Evolutionary conservation across 345 rosid genomes (phyloP), one percentile per base, ranked within the genome.

Genomic region (Moricandia arvensis): DNA sequence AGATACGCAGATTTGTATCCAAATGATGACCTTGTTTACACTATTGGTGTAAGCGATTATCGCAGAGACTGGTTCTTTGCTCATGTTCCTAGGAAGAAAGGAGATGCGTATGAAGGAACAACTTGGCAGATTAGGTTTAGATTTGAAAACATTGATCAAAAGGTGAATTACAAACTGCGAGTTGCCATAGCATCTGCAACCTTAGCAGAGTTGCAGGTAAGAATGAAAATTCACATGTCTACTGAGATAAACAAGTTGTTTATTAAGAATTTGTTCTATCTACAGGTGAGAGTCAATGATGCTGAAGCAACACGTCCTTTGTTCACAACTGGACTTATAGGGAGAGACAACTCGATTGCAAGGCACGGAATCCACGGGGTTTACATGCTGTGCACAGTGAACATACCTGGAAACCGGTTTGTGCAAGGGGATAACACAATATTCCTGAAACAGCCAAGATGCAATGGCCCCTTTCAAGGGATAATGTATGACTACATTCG

Each of bases 281-380:
- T 63, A 69, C 74, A 94, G 98, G 86, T 94, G 66, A 84, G 96
- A 21, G 82, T 89, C 13, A 91, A 91, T 49, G 89, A 91, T 69
- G 85, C 87, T 0, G 83, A 77, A 49, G 65, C 86, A 68, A 69
- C 49, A 37, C 89, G 86, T 9, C 93, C 98, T 21, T 63, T 88
- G 5, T 93, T 93, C 78, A 80, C 98, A 0, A 94, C 89, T 0
- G 96, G 97, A 41, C 84, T 87, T 35, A 86, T 91, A 5, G 98
- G 96, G 62, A 88, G 90, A 81, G 97, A 94, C 87, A 94, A 94
- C 72, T 80, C 98, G 0, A 85, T 94, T n/a, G 93, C 91, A 2
- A 91, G 98, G 63, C 98, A 86, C 1, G 98, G 98, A 63, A 79
- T 86, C 80, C 98, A 89, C 27, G 97, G 98, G 37, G 81, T 90